These are phyloP conservation scores for Lodderomyces metapsilosis DNA, from an alignment of 1,139 yeast genomes.

Conservation along the genomic window DNA sequence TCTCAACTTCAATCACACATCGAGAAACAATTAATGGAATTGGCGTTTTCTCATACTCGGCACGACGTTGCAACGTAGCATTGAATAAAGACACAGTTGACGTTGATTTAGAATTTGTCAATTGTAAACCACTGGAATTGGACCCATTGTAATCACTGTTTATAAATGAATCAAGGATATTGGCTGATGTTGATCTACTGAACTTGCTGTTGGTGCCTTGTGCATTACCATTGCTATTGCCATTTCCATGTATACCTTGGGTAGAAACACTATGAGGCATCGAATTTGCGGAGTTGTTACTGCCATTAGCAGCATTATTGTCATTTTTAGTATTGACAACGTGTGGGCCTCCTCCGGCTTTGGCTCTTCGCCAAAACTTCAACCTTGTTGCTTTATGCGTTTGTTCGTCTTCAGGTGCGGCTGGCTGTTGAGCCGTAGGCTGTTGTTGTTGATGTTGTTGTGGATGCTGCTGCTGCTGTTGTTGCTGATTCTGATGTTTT, in stretches of 20 bases:
- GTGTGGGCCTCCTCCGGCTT: slow-evolving; percentile 23
- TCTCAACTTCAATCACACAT: slow-evolving; percentile 79
- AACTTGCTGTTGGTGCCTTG: slow-evolving; percentile 11
- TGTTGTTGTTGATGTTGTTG: slow-evolving; percentile 5
- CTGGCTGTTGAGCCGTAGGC: neutral
- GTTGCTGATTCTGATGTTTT: neutral
- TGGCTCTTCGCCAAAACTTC: slow-evolving; percentile 57
- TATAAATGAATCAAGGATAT: slow-evolving; percentile 42
- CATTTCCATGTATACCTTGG: slow-evolving; percentile 11
- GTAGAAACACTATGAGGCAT: slow-evolving; percentile 12
- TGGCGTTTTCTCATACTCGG: slow-evolving; percentile 55
- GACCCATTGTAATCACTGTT: slow-evolving; percentile 9
- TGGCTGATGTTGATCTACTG: slow-evolving; percentile 48
- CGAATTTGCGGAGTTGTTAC: slow-evolving; percentile 5
- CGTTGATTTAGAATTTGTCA: slow-evolving; percentile 7
- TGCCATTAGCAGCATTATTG: slow-evolving; percentile 7
- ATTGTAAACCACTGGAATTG: slow-evolving; percentile 2
- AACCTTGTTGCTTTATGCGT: slow-evolving; percentile 46
- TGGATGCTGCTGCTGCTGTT: slow-evolving; percentile 6
- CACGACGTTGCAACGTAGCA: slow-evolving; percentile 56
- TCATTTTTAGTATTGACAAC: slow-evolving; percentile 11
- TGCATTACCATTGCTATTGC: slow-evolving; percentile 2
- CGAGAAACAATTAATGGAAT: slow-evolving; percentile 72
- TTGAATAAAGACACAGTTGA: slow-evolving; percentile 27
- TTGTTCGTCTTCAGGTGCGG: slow-evolving; percentile 29